phyloP scores from a whole-genome alignment of 1,139 yeast species.

The Kodamaea anthophila region DNA sequence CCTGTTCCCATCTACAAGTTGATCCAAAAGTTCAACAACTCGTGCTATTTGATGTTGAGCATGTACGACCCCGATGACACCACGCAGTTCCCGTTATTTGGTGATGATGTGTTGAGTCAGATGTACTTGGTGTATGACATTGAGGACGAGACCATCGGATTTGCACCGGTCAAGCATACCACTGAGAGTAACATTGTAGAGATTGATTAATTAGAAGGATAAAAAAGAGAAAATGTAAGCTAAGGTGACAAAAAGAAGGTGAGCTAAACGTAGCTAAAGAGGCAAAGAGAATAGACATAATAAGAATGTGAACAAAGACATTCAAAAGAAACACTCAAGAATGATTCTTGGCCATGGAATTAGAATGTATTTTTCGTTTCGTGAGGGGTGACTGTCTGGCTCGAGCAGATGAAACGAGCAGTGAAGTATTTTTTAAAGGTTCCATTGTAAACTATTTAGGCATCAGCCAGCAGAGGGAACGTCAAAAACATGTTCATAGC shows the following conservation, averaged over 20 bases:
- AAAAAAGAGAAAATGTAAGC: background rate
- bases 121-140: slow-evolving; percentile 7
- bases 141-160: slow-evolving; percentile 5
- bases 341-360: too few species aligned
- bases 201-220: slow-evolving; percentile 1
- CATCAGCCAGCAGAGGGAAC: too few species aligned
- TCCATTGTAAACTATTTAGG: too few species aligned
- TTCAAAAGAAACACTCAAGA: background rate
- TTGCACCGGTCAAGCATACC: slow-evolving; percentile 6
- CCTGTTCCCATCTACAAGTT: slow-evolving; percentile 6
- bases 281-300: background rate
- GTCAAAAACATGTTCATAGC: too few species aligned
- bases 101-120: slow-evolving; percentile 6
- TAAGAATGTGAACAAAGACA: background rate
- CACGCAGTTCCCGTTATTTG: slow-evolving; percentile 2
- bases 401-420: too few species aligned
- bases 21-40: slow-evolving; percentile 6
- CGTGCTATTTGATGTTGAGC: slow-evolving; percentile 6
- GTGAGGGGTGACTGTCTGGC: too few species aligned
- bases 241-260: background rate
- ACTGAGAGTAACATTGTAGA: slow-evolving; percentile 5
- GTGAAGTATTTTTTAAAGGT: too few species aligned
- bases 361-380: too few species aligned
- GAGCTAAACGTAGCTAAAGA: background rate
- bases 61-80: slow-evolving; percentile 2